Evolutionary conservation across 768 basidiomycete species (phyloP).

Genomic region (Rhizopogon rudus): DNA sequence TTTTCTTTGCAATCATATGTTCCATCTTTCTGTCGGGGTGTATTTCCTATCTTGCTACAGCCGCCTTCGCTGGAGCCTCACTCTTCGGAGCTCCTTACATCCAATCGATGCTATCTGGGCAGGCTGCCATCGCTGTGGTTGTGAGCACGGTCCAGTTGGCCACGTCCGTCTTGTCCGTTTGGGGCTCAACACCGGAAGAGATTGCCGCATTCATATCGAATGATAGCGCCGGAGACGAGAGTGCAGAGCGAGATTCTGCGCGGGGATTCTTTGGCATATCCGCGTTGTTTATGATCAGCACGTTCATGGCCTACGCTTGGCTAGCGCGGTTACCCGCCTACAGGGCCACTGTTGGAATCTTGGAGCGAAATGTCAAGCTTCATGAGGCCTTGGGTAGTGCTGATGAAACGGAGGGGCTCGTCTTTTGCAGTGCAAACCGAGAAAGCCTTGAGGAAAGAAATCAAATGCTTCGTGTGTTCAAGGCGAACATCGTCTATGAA

Average conservation of each 20-base stretch:
- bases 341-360: conserved; percentile 41
- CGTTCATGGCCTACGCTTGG: conserved; percentile 49
- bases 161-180: conserved; percentile 55
- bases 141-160: conserved; percentile 74
- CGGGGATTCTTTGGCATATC: conserved; percentile 71
- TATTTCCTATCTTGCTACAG: conserved; percentile 75
- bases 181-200: conserved; percentile 32
- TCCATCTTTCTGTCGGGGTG: conserved; percentile 54
- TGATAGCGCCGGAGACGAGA: conserved; percentile 24
- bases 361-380: conserved; percentile 34
- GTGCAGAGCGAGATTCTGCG: conserved; percentile 61
- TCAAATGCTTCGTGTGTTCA: conserved; percentile 51
- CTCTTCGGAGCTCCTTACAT: conserved; percentile 71
- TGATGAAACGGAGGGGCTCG: conserved; percentile 31
- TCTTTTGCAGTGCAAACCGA: conserved; percentile 24
- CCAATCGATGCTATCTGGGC: conserved; percentile 76
- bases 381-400: conserved; percentile 14
- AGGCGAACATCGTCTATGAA: conserved; percentile 64
- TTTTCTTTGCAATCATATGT: conserved; percentile 58
- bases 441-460: conserved; percentile 30
- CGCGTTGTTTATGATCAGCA: conserved; percentile 55
- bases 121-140: conserved; percentile 80
- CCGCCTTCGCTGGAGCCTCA: conserved; percentile 73
- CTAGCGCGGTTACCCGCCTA: conserved; percentile 58
- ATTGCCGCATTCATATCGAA: conserved; percentile 16